phyloP scores from a whole-genome alignment of 441 rosid species.

The Aquilaria agallochum region DNA sequence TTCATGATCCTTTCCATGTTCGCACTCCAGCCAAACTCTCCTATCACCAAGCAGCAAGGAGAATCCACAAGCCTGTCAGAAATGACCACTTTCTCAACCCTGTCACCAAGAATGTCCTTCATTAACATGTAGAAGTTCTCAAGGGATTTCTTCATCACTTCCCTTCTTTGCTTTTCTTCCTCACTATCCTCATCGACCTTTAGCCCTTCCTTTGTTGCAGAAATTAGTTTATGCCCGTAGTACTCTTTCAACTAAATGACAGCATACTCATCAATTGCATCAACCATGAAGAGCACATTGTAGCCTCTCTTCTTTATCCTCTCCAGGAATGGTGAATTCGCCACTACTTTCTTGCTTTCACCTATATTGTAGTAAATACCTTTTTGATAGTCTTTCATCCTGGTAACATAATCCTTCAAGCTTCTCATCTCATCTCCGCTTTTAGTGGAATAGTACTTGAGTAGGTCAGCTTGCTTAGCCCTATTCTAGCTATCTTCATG shows the following conservation, averaged over 20 bases:
- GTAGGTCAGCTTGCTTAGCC: conserved; percentile 73
- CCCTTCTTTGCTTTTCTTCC: conserved; percentile 74
- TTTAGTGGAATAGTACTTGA: conserved; percentile 86
- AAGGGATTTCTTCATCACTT: conserved; percentile 59
- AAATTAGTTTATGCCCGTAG: conserved; percentile 87
- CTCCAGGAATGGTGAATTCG: conserved; percentile 94
- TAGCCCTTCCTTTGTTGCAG: conserved; percentile 85
- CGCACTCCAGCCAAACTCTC: conserved; percentile 86
- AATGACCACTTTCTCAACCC: conserved; percentile 76
- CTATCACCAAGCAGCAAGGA: conserved; percentile 82
- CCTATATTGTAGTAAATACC: conserved; percentile 89
- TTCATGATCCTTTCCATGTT: conserved; percentile 96
- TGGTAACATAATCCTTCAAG: conserved; percentile 85
- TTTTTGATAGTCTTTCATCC: conserved; percentile 91
- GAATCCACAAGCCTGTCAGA: conserved; percentile 87
- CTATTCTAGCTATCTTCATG: conserved; percentile 93
- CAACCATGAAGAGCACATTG: conserved; percentile 84
- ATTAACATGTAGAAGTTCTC: conserved; percentile 82
- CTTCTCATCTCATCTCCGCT: conserved; percentile 85
- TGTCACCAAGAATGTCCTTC: conserved; percentile 81
- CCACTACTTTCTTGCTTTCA: conserved; percentile 92
- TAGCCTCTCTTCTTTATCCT: conserved; percentile 83
- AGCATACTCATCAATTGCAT: conserved; percentile 91
- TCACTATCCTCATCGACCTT: conserved; percentile 73
- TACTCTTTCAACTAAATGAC: conserved; percentile 83